phyloP scores from a whole-genome alignment of 2,329 filamentous ascomycete genomes.

The Ceratocystis papillata region DNA sequence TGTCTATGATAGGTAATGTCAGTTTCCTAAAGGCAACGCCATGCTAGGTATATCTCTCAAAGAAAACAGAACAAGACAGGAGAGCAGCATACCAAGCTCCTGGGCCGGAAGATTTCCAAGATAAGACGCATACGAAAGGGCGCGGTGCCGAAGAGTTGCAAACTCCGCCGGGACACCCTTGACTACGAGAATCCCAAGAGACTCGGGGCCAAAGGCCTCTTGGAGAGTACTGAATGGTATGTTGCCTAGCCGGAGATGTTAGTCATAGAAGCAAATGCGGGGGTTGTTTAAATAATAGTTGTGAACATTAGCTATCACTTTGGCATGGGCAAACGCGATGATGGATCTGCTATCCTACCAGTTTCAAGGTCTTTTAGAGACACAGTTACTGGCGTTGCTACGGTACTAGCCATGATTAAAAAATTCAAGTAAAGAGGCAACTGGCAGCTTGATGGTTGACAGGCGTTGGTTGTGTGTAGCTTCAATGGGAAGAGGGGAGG shows the following conservation, averaged over 20 bases:
- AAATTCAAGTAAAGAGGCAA: background rate
- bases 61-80: background rate
- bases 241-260: slow-evolving; percentile 39
- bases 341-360: slow-evolving; percentile 34
- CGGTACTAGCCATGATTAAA: background rate
- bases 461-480: too few species aligned
- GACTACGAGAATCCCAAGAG: slow-evolving; percentile 87
- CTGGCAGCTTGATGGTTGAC: background rate
- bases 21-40: slow-evolving; percentile 10
- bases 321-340: background rate
- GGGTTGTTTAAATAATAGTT: slow-evolving; percentile 27
- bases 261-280: background rate
- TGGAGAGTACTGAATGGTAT: slow-evolving; percentile 59
- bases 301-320: background rate
- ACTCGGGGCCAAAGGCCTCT: slow-evolving; percentile 78
- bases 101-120: slow-evolving; percentile 66
- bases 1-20: slow-evolving; percentile 32
- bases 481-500: too few species aligned
- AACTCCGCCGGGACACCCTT: slow-evolving; percentile 70
- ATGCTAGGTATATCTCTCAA: too few species aligned
- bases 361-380: slow-evolving; percentile 50
- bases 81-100: slow-evolving; percentile 51
- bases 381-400: slow-evolving; percentile 49
- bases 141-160: slow-evolving; percentile 54
- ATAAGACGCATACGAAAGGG: slow-evolving; percentile 81